Percentiles rank a stretch among this genome's conserved stretches.
Conservation (phyloP, 1,284 basidiomycete species). For the Trichosporon asahii region DNA sequence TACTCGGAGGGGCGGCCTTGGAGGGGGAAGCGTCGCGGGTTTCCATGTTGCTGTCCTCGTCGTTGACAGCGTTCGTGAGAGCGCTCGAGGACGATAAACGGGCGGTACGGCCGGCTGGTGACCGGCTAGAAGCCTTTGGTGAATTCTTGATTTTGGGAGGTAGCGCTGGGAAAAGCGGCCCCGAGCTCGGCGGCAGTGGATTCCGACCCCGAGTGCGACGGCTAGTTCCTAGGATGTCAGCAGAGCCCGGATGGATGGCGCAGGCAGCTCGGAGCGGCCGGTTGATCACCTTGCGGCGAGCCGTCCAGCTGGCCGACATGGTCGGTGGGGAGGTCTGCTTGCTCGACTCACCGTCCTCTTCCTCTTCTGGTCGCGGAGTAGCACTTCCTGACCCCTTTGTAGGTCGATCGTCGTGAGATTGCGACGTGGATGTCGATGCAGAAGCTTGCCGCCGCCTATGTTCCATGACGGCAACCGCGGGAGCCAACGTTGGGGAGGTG, state of each 20-base stretch:
- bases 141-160: slow-evolving; percentile 44
- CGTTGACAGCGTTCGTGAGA: slow-evolving; percentile 26
- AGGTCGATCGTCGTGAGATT: slow-evolving; percentile 22
- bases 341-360: slow-evolving; percentile 26
- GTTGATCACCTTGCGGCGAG: background rate
- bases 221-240: slow-evolving; percentile 25
- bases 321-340: background rate
- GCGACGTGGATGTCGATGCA: slow-evolving; percentile 24
- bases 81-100: slow-evolving; percentile 24
- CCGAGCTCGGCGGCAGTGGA: slow-evolving; percentile 44
- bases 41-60: slow-evolving; percentile 14
- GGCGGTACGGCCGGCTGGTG: slow-evolving; percentile 16
- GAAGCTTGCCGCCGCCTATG: slow-evolving; percentile 27
- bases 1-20: slow-evolving; percentile 22
- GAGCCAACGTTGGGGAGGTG: background rate
- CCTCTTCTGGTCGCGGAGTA: slow-evolving; percentile 26
- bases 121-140: slow-evolving; percentile 29
- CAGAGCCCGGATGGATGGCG: slow-evolving; percentile 1
- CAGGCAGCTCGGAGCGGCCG: background rate
- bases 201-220: slow-evolving; percentile 44
- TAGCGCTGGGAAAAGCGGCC: slow-evolving; percentile 49
- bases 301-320: background rate
- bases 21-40: slow-evolving; percentile 15
- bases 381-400: slow-evolving; percentile 24
- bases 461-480: slow-evolving; percentile 25